These are phyloP conservation scores for Takakia lepidozioides DNA, from an alignment of 225 moss, liverwort and hornwort species.

Conservation along the genomic window DNA sequence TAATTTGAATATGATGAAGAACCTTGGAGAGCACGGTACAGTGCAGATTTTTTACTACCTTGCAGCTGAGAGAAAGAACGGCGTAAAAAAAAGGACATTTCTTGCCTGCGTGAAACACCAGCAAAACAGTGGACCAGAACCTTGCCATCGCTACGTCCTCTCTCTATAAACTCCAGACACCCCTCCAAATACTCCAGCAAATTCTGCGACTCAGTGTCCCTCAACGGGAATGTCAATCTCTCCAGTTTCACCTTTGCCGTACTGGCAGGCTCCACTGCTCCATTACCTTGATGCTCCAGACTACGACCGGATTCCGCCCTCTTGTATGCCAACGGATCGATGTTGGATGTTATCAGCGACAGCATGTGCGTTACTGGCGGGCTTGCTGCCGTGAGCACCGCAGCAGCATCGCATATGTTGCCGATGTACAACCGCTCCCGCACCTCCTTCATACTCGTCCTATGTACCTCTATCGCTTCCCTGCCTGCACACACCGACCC, in stretches of 20 bases:
- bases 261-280: conserved; percentile 19
- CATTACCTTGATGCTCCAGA: conserved; percentile 3
- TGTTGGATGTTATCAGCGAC: conserved; percentile 59
- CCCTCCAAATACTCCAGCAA: conserved; percentile 82
- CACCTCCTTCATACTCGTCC: conserved; percentile 97
- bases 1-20: no score
- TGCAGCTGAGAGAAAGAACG: no score
- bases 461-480: no score
- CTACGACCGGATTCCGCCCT: conserved; percentile 5
- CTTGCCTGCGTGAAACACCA: conserved; percentile 90
- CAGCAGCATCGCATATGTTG: conserved; percentile 72
- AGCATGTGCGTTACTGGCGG: conserved; percentile 72
- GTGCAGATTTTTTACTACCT: no score
- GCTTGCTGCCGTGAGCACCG: conserved; percentile 47
- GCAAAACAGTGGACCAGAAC: conserved; percentile 95
- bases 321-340: conserved; percentile 40
- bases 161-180: conserved; percentile 72
- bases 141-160: conserved; percentile 54
- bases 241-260: conserved; percentile 28
- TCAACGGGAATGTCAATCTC: conserved; percentile 62
- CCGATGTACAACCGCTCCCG: conserved; percentile 83
- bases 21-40: no score
- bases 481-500: no score
- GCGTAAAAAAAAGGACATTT: background rate
- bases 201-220: conserved; percentile 90